Evolutionary conservation across 2,329 filamentous ascomycete genomes (phyloP), one percentile per base, ranked within the genome.

Genomic region (Fusarium pininemorale): DNA sequence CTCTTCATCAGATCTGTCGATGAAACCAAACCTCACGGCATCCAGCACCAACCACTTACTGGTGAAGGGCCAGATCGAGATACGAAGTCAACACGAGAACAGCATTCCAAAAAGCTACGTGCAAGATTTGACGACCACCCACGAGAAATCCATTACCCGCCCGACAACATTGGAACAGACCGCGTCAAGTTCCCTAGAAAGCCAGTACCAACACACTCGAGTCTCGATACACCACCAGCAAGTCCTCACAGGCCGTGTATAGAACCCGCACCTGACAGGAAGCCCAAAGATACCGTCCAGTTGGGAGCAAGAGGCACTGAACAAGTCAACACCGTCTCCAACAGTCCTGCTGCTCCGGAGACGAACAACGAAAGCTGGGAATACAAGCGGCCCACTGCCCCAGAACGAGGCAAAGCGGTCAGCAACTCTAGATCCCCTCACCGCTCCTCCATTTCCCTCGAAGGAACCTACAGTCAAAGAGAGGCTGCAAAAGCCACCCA

Each of bases 201-300:
- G 30, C 51, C 66, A 54, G 41, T 73, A 15, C 59, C 53, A 41
- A 42, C 39, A 50, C 41, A 37, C 41, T 41, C 37, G 10, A 30
- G 39, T 30, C n/a, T 58, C 24, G 20, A 44, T 28, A 57, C 42
- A 38, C 22, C 38, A 44, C n/a, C 62, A 60, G 38, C 50, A 55
- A 66, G 30, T 14, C 39, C 51, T 39, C 35, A 39, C 30, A 45
- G 45, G 47, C 45, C 45, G 55, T 53, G 69, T 22, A 39, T 69
- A 76, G 75, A 66, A 47, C 35, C 71, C 73, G 59, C 61, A 50
- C 42, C 63, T 70, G n/a, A 54, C 53, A 55, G 56, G 28, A 51
- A 50, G 39, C 28, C 26, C 6, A 45, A 48, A 37, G 38, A 50
- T 14, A 57, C n/a, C 38, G 26, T 16, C 28, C 18, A 41, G 28